Base-by-base conservation (phyloP, 2,329 filamentous ascomycete genomes). In the Verticillium isaacii region DNA sequence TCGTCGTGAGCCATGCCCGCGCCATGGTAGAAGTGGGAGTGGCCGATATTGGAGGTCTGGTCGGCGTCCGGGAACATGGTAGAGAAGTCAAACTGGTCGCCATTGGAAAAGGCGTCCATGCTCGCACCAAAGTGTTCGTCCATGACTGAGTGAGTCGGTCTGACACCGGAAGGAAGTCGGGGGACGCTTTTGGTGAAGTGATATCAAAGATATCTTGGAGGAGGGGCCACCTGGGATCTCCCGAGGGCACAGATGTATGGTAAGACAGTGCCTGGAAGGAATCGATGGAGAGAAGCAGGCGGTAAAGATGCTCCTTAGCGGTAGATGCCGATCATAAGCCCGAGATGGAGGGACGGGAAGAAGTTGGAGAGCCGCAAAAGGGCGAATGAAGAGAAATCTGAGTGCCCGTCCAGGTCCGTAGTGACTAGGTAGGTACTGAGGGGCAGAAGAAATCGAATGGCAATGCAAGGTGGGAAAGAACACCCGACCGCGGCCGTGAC, bases 1-100 rank as follows among this genome's bases (percentile, higher is more conserved):
- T 75, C 72, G 39, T 71, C 69, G 58, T 75, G 73, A 56, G 61
- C 32, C 15, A 32, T 19, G 12, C 55, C 32, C 23, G 55, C 25
- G 29, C 45, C 58, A 11, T 41, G 25, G 2, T 39, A 25, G 23
- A 55, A 60, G 32, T 54, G 59, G 54, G 57, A 41, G 25, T 58
- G 54, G 3, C 36, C 54, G 23, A 52, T n/a, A 17, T 14, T 32
- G 37, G 45, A 11, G 3, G 39, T 45, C 32, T 19, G 32, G 32
- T 39, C 32, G 32, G 23, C 17, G 8, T 45, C 57, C 7, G 32
- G n/a, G 45, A 50, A 50, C 45, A 50, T 23, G 8, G n/a, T n/a
- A 25, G 34, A 36, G 9, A 50, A 25, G 45, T 50, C n/a, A 9
- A 50, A 50, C 45, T 50, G 45, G 17, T 50, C 45, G 45, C 17